Evolutionary conservation across 306 rosid species (phyloP), one percentile per base, ranked within the genome.

Genomic region (Albizia julibrissin): DNA sequence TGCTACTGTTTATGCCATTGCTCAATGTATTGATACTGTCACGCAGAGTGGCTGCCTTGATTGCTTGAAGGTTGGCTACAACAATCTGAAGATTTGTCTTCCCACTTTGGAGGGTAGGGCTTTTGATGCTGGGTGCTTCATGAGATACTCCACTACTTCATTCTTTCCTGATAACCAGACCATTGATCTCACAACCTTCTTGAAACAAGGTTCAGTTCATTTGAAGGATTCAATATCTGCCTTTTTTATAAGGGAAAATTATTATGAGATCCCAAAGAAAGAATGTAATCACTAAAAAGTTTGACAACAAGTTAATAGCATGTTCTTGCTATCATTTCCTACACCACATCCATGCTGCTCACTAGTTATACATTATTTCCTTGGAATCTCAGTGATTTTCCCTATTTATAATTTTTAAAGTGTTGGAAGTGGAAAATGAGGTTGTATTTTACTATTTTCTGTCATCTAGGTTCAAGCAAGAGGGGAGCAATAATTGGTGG

Each of bases 11-110:
- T 87, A 82, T 44, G 87, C 82, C 9, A 50, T 87, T 56, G 90
- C 90, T n/a, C 90, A 87, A 46, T 87, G 90, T 64, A 85, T 34
- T 18, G 87, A 80, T 31, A 82, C 85, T 24, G 65, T 66, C 43
- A 68, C 27, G 27, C 6, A 31, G 15, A 73, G 39, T 26, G 90
- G 80, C 31, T 87, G 90, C 73, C 76, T 43, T 15, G 79, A 77
- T 42, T 87, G 90, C 83, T 77, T 87, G 83, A 80, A 39, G 22
- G 81, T 85, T 33, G 88, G 81, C 0, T 67, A 69, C 39, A 49
- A 3, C 61, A 87, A 87, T 50, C 11, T 80, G 26, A 69, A 77
- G 21, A 33, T 14, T n/a, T 87, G 90, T 34, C 81, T 76, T 49
- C 88, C 90, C 22, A 74, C 39, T 69, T 7, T 72, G 11, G 81